phyloP scores from a whole-genome alignment of 768 basidiomycete species.

The Lactarius psammicola region DNA sequence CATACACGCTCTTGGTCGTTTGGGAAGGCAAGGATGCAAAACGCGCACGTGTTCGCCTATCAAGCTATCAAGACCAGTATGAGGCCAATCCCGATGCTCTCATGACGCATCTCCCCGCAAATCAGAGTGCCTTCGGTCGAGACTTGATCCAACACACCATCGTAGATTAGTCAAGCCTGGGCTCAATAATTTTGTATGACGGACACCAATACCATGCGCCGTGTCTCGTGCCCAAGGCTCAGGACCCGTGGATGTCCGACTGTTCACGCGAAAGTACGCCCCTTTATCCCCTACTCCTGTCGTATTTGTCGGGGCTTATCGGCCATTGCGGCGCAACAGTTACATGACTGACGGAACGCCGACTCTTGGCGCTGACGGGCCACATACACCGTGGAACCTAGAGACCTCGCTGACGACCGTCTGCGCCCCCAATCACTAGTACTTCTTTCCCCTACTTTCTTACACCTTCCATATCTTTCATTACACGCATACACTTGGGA shows the following conservation, averaged over 20 bases:
- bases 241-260: neutral
- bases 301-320: conserved; percentile 12
- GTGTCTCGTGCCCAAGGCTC: neutral
- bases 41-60: neutral
- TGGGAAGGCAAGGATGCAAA: neutral
- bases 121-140: neutral
- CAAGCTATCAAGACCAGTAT: no score
- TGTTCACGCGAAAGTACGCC: neutral
- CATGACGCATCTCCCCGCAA: neutral
- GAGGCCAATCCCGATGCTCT: neutral
- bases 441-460: no score
- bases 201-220: neutral
- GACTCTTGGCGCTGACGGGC: neutral
- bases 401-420: neutral
- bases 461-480: no score
- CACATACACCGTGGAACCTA: neutral
- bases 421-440: no score
- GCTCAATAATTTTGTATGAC: neutral
- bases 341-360: neutral
- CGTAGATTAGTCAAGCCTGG: neutral
- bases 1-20: neutral
- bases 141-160: neutral
- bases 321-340: neutral
- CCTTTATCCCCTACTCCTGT: conserved; percentile 7
- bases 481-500: no score